These are phyloP conservation scores for Colletotrichum higginsianum DNA, from an alignment of 2,329 filamentous ascomycete genomes.

Conservation along the genomic window DNA sequence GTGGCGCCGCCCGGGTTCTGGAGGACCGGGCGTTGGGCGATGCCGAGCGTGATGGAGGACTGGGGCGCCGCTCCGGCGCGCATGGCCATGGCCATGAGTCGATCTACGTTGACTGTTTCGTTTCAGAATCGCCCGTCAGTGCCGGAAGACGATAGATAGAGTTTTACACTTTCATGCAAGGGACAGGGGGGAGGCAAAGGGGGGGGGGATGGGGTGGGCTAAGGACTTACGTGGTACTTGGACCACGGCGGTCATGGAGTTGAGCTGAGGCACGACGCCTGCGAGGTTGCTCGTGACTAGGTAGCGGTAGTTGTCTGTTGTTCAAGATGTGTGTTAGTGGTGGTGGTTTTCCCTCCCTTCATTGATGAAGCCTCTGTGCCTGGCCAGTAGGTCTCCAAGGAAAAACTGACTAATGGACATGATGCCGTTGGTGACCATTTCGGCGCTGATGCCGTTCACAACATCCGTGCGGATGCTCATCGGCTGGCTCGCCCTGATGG, in stretches of 20 bases:
- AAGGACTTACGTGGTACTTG: slow-evolving; percentile 45
- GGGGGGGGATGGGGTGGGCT: background rate
- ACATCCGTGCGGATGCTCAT: slow-evolving; percentile 45
- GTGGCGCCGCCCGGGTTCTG: slow-evolving; percentile 45
- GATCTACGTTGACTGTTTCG: slow-evolving; percentile 43
- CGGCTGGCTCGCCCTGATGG: slow-evolving; percentile 45
- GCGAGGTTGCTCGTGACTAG: slow-evolving; percentile 45
- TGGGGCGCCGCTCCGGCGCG: slow-evolving; percentile 44
- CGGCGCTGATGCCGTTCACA: slow-evolving; percentile 45
- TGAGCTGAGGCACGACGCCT: slow-evolving; percentile 43
- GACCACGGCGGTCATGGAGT: slow-evolving; percentile 45
- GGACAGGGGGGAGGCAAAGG: too few species aligned
- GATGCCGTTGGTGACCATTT: slow-evolving; percentile 44
- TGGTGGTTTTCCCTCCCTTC: background rate
- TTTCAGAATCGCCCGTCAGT: slow-evolving; percentile 35
- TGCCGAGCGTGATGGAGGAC: slow-evolving; percentile 42
- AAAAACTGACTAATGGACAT: slow-evolving; percentile 43
- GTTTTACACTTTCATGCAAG: slow-evolving; percentile 1
- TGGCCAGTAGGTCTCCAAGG: too few species aligned
- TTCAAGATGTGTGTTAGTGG: background rate
- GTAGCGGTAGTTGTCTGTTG: slow-evolving; percentile 45
- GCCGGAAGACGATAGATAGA: slow-evolving; percentile 1
- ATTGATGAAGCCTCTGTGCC: too few species aligned
- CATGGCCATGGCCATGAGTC: slow-evolving; percentile 44
- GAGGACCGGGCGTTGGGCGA: slow-evolving; percentile 44